Evolutionary conservation across 768 basidiomycete species (phyloP), one percentile per base, ranked within the genome.

Genomic region (Xerocomus brunneocitrinus): DNA sequence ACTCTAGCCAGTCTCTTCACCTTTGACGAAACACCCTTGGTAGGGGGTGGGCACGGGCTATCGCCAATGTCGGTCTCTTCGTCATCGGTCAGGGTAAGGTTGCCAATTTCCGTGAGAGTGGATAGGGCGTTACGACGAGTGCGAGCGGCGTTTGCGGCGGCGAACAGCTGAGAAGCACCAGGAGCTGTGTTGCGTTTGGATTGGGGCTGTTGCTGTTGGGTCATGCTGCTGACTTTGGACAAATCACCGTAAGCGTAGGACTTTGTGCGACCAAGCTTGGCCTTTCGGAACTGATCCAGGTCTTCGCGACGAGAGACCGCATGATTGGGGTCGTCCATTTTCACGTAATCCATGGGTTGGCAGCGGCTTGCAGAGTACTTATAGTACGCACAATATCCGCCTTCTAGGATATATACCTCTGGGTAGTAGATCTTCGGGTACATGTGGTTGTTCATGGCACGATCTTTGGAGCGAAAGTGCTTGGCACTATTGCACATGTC

Each of bases 351-450:
- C 16, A 73, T 74, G 0, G 92, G 95, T 44, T 87, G 76, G 73
- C 95, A 98, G 42, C 85, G 86, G 30, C 71, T 66, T 2, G 82
- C 73, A 48, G 81, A 86, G 24, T 75, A 71, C 60, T 84, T 82
- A 74, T 79, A 97, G 74, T 93, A 98, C 40, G 83, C 80, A 60
- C 85, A 91, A 70, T 98, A 99, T 12, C 97, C 97, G 35, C 97
- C 97, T 72, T 97, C 91, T 8, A 99, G 82, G 61, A 99, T 82
- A 73, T 98, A 99, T 16, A 98, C 82, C 72, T 99, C 97, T 0
- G 97, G 97, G 66, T 91, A 99, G 70, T 91, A 89, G 39, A 98
- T 85, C 66, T 81, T 88, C 4, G 97, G 97, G 68, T 99, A 99
- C 19, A 83, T 70, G 54, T 89, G 87, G 57, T 89, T 85, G 71